phyloP scores from a whole-genome alignment of 345 rosid species.

The Pistacia integerrima region DNA sequence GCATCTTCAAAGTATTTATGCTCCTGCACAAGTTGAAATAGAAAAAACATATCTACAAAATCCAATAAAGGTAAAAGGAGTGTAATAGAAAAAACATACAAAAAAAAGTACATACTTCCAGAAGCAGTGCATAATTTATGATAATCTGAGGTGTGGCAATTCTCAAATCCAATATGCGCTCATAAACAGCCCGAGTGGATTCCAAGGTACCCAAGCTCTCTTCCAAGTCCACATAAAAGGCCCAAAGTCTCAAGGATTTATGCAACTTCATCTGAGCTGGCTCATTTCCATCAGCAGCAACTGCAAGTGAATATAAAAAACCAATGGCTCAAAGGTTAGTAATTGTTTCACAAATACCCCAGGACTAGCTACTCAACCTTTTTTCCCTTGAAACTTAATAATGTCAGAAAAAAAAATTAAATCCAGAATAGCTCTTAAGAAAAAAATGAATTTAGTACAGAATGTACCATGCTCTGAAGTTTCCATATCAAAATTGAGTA shows the following conservation, averaged over 20 bases:
- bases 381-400: too few relatives aligned
- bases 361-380: background rate
- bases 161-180: conserved; percentile 87
- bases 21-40: conserved; percentile 48
- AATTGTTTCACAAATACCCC: conserved; percentile 5
- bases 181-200: conserved; percentile 90
- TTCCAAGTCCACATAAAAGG: conserved; percentile 91
- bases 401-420: too few relatives aligned
- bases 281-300: conserved; percentile 90
- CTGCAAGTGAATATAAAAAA: conserved; percentile 38
- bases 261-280: conserved; percentile 96
- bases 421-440: too few relatives aligned
- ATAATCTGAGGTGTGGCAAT: conserved; percentile 98
- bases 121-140: conserved; percentile 76
- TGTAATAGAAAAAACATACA: background rate
- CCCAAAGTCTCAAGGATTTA: conserved; percentile 88
- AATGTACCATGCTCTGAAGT: too few relatives aligned
- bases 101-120: conserved; percentile 52
- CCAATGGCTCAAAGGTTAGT: background rate
- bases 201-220: conserved; percentile 92
- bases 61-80: background rate
- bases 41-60: conserved; percentile 1
- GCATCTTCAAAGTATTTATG: conserved; percentile 97
- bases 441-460: too few relatives aligned
- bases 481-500: too few relatives aligned